Conservation (phyloP, 1,139 yeast species). For the Petasospora fabianii region DNA sequence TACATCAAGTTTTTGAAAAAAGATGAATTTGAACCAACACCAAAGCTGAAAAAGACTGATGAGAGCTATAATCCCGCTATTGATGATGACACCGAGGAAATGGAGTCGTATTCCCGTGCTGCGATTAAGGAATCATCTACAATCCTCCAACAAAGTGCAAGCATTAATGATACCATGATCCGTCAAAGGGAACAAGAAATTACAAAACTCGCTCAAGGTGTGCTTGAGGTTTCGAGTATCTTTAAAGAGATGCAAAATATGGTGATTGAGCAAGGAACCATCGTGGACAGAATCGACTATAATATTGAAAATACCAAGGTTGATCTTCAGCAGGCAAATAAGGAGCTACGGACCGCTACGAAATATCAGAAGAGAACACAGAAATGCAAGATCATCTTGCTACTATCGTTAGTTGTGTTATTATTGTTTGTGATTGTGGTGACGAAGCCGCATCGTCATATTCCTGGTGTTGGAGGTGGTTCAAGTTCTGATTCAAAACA, state of each 20-base stretch:
- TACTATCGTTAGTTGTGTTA: slow-evolving; percentile 66
- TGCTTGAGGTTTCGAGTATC: slow-evolving; percentile 85
- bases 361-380: slow-evolving; percentile 83
- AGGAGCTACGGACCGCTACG: slow-evolving; percentile 73
- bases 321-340: slow-evolving; percentile 72
- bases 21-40: slow-evolving; percentile 52
- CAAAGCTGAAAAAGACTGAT: slow-evolving; percentile 21
- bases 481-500: too few relatives aligned
- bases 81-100: slow-evolving; percentile 42
- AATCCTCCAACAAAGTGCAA: slow-evolving; percentile 34
- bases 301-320: slow-evolving; percentile 76
- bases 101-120: slow-evolving; percentile 44
- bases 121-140: slow-evolving; percentile 40
- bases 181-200: slow-evolving; percentile 86
- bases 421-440: slow-evolving; percentile 69
- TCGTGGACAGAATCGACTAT: slow-evolving; percentile 89
- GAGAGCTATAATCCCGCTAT: slow-evolving; percentile 25
- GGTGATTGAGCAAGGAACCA: slow-evolving; percentile 93
- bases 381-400: slow-evolving; percentile 81
- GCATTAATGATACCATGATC: slow-evolving; percentile 44
- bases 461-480: slow-evolving; percentile 7
- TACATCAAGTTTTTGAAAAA: slow-evolving; percentile 72
- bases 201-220: slow-evolving; percentile 87
- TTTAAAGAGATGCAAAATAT: slow-evolving; percentile 89
- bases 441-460: slow-evolving; percentile 52